Evolutionary conservation across 768 basidiomycete genomes (phyloP).

Genomic region (Boletus rubroflammeus): DNA sequence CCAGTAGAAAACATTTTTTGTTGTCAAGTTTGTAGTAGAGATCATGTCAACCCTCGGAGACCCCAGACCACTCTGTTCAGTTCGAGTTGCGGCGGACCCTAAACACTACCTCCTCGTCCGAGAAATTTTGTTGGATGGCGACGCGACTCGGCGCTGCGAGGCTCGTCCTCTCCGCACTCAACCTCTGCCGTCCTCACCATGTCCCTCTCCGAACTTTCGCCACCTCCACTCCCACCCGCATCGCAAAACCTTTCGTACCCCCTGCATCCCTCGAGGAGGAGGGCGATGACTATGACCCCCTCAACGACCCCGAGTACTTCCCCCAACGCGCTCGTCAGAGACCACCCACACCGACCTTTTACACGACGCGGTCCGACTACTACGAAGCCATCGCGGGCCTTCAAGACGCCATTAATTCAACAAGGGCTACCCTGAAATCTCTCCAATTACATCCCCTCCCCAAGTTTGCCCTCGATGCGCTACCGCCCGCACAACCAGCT

Average conservation of each 20-base stretch:
- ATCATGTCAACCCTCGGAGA: no score
- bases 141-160: conserved; percentile 6
- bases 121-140: conserved; percentile 15
- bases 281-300: not conserved
- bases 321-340: conserved; percentile 14
- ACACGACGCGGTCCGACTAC: conserved; percentile 73
- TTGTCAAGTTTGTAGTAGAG: no score
- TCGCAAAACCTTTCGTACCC: conserved; percentile 20
- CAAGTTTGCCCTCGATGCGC: conserved; percentile 53
- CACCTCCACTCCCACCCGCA: conserved; percentile 1
- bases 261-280: conserved; percentile 22
- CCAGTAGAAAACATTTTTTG: not conserved
- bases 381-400: conserved; percentile 69
- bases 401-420: conserved; percentile 55
- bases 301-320: conserved; percentile 3
- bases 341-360: conserved; percentile 77
- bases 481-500: conserved; percentile 56
- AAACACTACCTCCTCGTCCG: conserved; percentile 8
- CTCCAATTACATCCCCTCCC: conserved; percentile 80
- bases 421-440: conserved; percentile 56
- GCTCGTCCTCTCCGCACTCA: conserved; percentile 1
- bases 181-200: not conserved
- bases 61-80: conserved; percentile 11
- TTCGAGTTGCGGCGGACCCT: no score
- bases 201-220: conserved; percentile 9